Conservation (phyloP, 202 grass and related monocot species). For the Zoysia matrella region DNA sequence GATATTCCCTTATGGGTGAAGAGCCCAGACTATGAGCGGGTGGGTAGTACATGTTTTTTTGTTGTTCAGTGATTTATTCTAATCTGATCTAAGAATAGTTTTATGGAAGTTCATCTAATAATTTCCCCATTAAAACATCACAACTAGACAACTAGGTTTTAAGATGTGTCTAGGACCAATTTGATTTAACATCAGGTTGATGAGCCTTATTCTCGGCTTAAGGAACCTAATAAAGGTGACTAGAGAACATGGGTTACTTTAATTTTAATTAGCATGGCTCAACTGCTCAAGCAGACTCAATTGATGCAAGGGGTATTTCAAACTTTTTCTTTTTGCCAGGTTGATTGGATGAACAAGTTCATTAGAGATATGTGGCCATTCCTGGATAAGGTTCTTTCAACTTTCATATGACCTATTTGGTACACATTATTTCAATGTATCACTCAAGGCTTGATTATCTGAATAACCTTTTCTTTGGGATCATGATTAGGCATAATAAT, state of each 20-base stretch:
- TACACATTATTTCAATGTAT: constrained; percentile 22
- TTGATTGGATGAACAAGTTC: constrained; percentile 95
- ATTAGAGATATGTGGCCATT: constrained; percentile 84
- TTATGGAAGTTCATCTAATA: background rate
- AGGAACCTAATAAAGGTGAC: background rate
- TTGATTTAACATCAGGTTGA: background rate
- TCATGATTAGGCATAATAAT: constrained; percentile 5
- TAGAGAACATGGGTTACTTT: background rate
- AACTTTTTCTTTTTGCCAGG: constrained; percentile 48
- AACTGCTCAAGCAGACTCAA: background rate
- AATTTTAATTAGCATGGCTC: background rate
- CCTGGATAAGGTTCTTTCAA: constrained; percentile 82
- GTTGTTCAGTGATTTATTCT: background rate
- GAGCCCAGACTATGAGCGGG: constrained; percentile 89
- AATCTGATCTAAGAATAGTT: background rate
- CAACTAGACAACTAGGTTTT: background rate
- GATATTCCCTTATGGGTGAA: constrained; percentile 95
- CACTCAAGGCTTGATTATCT: background rate
- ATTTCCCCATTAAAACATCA: background rate
- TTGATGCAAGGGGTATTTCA: constrained; percentile 4
- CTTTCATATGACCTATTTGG: constrained; percentile 49
- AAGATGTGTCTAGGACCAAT: background rate
- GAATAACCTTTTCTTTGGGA: background rate
- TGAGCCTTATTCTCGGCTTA: background rate
- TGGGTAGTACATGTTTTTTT: constrained; percentile 20